Conservation (phyloP, 345 rosid species). For the Cochlearia excelsa region DNA sequence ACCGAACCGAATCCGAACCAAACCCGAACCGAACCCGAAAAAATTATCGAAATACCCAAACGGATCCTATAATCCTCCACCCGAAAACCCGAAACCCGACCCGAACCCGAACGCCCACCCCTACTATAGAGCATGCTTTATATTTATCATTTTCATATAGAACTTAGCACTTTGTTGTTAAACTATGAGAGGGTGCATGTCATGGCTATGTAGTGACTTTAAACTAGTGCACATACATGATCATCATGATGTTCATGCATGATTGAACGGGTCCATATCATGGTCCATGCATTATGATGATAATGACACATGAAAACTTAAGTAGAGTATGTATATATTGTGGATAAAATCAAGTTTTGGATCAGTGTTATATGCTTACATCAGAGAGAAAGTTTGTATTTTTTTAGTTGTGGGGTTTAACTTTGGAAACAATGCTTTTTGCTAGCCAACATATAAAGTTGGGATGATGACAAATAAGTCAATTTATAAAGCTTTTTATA, state of each 20-base stretch:
- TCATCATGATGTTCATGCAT: conserved; percentile 15
- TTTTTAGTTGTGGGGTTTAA: conserved; percentile 50
- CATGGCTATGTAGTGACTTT: conserved; percentile 34
- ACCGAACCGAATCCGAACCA: too few species aligned
- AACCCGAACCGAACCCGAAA: too few species aligned
- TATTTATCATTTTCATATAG: too few species aligned
- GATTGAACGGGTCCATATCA: conserved; percentile 5
- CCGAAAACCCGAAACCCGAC: too few species aligned
- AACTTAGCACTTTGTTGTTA: too few species aligned
- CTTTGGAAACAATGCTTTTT: conserved; percentile 37
- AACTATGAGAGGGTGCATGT: too few species aligned
- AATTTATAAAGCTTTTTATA: conserved; percentile 38
- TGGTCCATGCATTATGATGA: conserved; percentile 27
- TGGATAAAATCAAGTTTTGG: conserved; percentile 51
- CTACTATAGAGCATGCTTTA: too few species aligned
- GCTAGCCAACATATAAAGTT: conserved; percentile 34
- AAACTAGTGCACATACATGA: conserved; percentile 2
- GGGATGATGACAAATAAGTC: conserved; percentile 47
- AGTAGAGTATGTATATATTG: conserved; percentile 23
- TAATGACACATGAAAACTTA: conserved; percentile 20
- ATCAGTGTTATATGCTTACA: conserved; percentile 48
- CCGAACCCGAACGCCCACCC: too few species aligned
- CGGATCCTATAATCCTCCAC: too few species aligned
- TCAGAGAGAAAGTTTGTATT: conserved; percentile 40
- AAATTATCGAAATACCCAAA: too few species aligned